Evolutionary conservation across 345 rosid species (phyloP), one percentile per base, ranked within the genome.

Genomic region (Lenwebbia sp.): DNA sequence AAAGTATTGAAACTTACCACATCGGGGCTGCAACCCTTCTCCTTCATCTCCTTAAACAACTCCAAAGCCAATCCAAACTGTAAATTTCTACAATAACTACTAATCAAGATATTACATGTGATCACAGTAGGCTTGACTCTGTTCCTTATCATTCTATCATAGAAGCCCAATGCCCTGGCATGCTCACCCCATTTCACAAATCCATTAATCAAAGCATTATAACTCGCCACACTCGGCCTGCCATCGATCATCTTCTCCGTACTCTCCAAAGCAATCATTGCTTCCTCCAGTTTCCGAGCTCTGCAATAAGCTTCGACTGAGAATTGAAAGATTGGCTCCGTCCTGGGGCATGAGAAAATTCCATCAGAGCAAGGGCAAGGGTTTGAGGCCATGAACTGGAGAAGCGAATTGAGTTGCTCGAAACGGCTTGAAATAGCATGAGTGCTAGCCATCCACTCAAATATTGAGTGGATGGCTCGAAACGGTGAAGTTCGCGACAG

Each of bases 331-430:
- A 95, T 91, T 49, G 94, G 89, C 82, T 95, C 98, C 41, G 92
- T 90, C 70, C 92, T 84, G 10, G 96, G 95, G 86, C 99, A 96
- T 84, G 96, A 95, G 92, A 96, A 96, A 89, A 95, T 96, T 85
- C 98, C 98, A 70, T 93, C 93, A 23, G 97, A 91, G 53, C 99
- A 96, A 0, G 98, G 98, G 83, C 98, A 96, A 9, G 95, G 96
- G 62, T 90, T 94, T 1, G 98, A 83, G 0, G 93, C 89, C 40
- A 95, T 85, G 86, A 93, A 95, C 50, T 86, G 87, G 70, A 96
- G 96, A 82, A 96, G 93, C 28, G 90, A 89, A 33, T 50, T 40
- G 62, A 96, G 97, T 54, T 91, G 93, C 6, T 87, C 51, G 83
- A 94, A 90, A 2, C 98, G 93, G 90, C 93, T 90, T 30, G 98